Percentiles rank a stretch among this genome's conserved stretches.
These are phyloP conservation scores for Sporothrix phasma DNA, from an alignment of 2,329 filamentous ascomycete species.

Conservation along the genomic window DNA sequence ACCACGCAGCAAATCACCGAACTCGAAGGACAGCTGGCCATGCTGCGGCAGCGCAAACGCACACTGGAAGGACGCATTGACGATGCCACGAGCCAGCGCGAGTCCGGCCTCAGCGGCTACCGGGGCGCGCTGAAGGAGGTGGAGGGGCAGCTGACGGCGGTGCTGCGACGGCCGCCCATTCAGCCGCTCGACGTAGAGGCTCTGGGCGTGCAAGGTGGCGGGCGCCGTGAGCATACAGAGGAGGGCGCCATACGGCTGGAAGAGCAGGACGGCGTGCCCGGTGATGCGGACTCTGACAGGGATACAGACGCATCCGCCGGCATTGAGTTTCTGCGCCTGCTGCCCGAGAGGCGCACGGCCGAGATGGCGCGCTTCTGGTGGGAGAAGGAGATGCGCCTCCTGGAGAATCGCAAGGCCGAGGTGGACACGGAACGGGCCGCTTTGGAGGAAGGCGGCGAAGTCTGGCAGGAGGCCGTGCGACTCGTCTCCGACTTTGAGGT, in stretches of 20 bases:
- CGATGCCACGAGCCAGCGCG: slow-evolving; percentile 53
- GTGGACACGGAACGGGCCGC: slow-evolving; percentile 54
- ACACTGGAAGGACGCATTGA: slow-evolving; percentile 50
- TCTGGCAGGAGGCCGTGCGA: slow-evolving; percentile 55
- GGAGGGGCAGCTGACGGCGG: slow-evolving; percentile 49
- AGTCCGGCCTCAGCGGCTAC: slow-evolving; percentile 64
- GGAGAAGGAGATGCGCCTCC: slow-evolving; percentile 49
- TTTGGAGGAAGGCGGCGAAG: slow-evolving; percentile 53
- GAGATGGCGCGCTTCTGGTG: slow-evolving; percentile 65
- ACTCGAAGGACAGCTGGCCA: slow-evolving; percentile 53
- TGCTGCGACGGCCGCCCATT: slow-evolving; percentile 50
- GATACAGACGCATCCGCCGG: slow-evolving; percentile 31
- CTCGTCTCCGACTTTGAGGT: slow-evolving; percentile 56
- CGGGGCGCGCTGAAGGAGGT: slow-evolving; percentile 55
- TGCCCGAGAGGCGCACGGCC: slow-evolving; percentile 54
- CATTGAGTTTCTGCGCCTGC: slow-evolving; percentile 48
- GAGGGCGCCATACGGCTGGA: not conserved
- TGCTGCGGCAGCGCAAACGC: slow-evolving; percentile 50
- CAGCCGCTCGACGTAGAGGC: slow-evolving; percentile 42
- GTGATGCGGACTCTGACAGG: slow-evolving; percentile 18
- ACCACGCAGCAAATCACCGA: slow-evolving; percentile 55
- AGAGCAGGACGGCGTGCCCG: not conserved
- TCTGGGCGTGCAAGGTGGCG: slow-evolving; percentile 20
- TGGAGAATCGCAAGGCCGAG: slow-evolving; percentile 44
- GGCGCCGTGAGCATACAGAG: not conserved